Evolutionary conservation across 345 rosid species (phyloP).

Genomic region (Melaleuca alternifolia): DNA sequence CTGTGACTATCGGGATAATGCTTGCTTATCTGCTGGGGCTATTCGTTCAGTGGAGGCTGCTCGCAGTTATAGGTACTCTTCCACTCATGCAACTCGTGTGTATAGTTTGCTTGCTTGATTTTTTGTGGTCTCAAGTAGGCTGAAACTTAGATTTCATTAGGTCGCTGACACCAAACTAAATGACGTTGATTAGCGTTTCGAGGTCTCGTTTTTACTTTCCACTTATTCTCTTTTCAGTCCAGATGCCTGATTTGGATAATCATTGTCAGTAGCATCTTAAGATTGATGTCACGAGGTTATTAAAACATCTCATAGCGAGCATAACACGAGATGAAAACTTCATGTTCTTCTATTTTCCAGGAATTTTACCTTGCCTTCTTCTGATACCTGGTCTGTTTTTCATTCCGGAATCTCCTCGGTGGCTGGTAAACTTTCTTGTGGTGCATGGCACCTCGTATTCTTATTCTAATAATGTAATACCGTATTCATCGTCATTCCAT

Average conservation of each 20-base stretch:
- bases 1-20: conserved; percentile 93
- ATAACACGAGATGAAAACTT: neutral
- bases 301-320: neutral
- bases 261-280: neutral
- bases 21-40: conserved; percentile 84
- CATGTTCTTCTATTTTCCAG: conserved; percentile 25
- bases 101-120: neutral
- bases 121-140: neutral
- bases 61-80: conserved; percentile 77
- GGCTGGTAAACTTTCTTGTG: conserved; percentile 57
- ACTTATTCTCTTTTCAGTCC: neutral
- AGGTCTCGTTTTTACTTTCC: neutral
- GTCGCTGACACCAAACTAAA: neutral
- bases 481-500: neutral
- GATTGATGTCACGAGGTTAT: neutral
- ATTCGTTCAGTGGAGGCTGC: conserved; percentile 79
- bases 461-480: neutral
- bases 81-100: neutral
- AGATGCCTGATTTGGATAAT: neutral
- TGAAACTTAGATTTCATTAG: neutral
- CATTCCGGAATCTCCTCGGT: conserved; percentile 96
- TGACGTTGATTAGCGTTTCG: neutral
- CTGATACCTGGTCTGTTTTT: conserved; percentile 92
- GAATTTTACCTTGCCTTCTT: conserved; percentile 66
- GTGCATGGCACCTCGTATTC: neutral